Base-by-base conservation (phyloP, 352 stramenopile species). In the Sclerospora graminicola region DNA sequence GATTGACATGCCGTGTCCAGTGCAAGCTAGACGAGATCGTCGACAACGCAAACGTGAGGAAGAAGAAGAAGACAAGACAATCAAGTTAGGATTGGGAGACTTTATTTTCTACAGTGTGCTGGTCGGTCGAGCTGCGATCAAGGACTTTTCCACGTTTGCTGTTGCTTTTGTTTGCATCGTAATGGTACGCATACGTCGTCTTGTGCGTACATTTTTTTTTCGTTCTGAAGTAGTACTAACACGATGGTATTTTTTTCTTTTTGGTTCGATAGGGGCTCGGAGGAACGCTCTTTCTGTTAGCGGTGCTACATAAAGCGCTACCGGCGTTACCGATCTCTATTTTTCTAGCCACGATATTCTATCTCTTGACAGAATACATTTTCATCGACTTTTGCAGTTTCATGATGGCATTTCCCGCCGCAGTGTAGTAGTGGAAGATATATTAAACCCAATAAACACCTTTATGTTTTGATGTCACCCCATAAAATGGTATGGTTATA, bases 41-140 rank as follows among this genome's bases (percentile, higher is more conserved):
- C 68, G 75, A 19, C 54, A 61, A 41, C 64, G 57, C 13, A 58
- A 62, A 29, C 68, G 78, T 24, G 58, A 86, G 16, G 74, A 83
- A 8, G 76, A 87, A 43, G 71, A 56, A 9, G 51, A 63, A 23
- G 78, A 83, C 62, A 94, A 95, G 46, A 94, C 79, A 10, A 97
- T 97, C 58, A 89, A 96, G 56, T 57, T 97, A 15, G 91, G 91
- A 15, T 63, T 97, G 15, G 96, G 96, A 14, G 96, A 99, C 65
- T 99, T 99, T 59, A 97, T 99, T 40, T 99, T 99, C 59, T 99
- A 99, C 73, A 97, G 79, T 58, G 85, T 99, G 13, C 68, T 99
- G 24, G 92, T 98, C 8, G 92, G 88, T 8, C 95, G 96, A 33
- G 94, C 96, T 30, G 92, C 91, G 13, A 89, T 97, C 30, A 94